Conservation (phyloP, 139 green algal species). For the Chlamydomonas schloesseri region DNA sequence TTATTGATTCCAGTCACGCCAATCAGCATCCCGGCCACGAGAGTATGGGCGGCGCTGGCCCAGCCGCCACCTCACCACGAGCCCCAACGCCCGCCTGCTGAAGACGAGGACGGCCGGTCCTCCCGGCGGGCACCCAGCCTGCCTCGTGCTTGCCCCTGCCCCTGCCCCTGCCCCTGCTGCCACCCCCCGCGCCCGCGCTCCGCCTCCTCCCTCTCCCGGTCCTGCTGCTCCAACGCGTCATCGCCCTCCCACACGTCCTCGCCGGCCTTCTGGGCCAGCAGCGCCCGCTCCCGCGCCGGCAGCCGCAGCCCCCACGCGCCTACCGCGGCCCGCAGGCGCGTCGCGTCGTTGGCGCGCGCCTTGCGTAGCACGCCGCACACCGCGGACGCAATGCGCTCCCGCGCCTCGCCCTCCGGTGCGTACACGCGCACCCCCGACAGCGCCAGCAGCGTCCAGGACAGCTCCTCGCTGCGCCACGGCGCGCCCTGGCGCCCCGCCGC, state of each 20-base stretch:
- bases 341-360: constrained; percentile 27
- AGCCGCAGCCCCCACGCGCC: not conserved
- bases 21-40: too few species aligned
- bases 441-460: constrained; percentile 41
- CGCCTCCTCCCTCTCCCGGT: too few species aligned
- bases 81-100: too few species aligned
- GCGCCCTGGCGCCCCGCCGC: not conserved
- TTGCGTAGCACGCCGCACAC: not conserved
- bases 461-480: constrained; percentile 2
- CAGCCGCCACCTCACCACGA: too few species aligned
- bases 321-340: not conserved
- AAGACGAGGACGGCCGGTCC: too few species aligned
- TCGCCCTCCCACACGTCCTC: not conserved
- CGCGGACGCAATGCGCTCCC: not conserved
- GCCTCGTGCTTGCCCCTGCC: too few species aligned
- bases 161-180: too few species aligned
- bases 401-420: not conserved
- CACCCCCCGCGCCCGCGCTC: too few species aligned
- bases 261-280: constrained; percentile 24
- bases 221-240: not conserved
- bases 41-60: too few species aligned
- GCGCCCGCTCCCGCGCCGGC: constrained; percentile 4
- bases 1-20: too few species aligned
- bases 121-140: too few species aligned
- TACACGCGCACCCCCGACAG: not conserved